phyloP scores from a whole-genome alignment of 1,139 yeast species.

The Blastobotrys arbuscula region DNA sequence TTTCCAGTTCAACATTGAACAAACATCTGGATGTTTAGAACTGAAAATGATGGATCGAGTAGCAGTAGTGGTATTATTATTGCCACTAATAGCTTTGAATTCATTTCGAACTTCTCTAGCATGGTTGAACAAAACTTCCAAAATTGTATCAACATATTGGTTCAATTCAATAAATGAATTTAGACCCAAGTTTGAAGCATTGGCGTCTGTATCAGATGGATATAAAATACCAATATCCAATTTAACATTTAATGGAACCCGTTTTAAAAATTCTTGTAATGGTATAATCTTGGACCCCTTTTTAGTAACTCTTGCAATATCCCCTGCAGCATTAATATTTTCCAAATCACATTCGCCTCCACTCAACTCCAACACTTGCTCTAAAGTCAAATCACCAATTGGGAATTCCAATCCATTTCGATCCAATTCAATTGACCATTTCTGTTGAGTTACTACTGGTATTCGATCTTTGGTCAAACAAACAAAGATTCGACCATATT shows the following conservation, averaged over 20 bases:
- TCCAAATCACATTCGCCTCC: slow-evolving; percentile 12
- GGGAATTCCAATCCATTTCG: slow-evolving; percentile 46
- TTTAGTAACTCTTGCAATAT: slow-evolving; percentile 33
- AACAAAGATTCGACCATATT: slow-evolving; percentile 63
- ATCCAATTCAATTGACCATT: slow-evolving; percentile 41
- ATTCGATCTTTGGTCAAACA: slow-evolving; percentile 78
- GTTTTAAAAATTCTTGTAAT: slow-evolving; percentile 52
- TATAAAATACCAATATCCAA: slow-evolving; percentile 74
- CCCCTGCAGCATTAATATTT: slow-evolving; percentile 29
- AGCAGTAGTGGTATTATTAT: slow-evolving; percentile 15
- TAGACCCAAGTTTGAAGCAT: slow-evolving; percentile 42
- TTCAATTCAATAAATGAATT: slow-evolving; percentile 49
- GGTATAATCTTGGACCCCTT: slow-evolving; percentile 46
- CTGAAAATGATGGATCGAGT: slow-evolving; percentile 68
- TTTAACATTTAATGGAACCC: slow-evolving; percentile 54
- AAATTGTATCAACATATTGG: slow-evolving; percentile 65
- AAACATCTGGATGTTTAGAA: slow-evolving; percentile 79
- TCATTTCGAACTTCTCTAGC: slow-evolving; percentile 39
- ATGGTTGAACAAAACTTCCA: slow-evolving; percentile 71
- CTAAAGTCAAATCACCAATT: slow-evolving; percentile 40
- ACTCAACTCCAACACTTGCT: slow-evolving; percentile 37
- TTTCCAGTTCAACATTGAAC: slow-evolving; percentile 94
- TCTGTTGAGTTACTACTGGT: slow-evolving; percentile 57
- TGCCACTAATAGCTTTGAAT: slow-evolving; percentile 21
- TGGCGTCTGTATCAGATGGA: slow-evolving; percentile 68